Percentiles rank a stretch among this genome's conserved stretches.
Evolutionary conservation across 139 green algal species (phyloP).

Genomic region (Chlorella sp.): DNA sequence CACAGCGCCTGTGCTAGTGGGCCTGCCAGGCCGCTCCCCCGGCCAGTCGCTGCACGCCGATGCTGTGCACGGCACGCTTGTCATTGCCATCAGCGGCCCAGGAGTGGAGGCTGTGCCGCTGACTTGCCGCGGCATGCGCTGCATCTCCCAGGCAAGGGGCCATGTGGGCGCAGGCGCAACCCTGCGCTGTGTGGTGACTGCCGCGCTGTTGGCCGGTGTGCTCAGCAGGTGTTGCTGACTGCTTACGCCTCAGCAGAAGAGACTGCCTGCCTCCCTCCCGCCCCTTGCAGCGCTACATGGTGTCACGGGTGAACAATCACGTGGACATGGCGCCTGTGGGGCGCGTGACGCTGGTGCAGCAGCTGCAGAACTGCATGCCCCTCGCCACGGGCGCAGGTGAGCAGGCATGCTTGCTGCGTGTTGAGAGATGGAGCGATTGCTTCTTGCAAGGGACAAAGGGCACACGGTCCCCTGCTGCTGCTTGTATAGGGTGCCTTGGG

Average conservation of each 20-base stretch:
- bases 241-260: too few species aligned
- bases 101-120: background rate
- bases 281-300: slow-evolving; percentile 25
- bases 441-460: too few species aligned
- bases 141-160: slow-evolving; percentile 29
- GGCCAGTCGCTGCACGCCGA: background rate
- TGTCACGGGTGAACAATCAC: background rate
- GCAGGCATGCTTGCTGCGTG: background rate
- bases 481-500: too few species aligned
- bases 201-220: too few species aligned
- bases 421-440: too few species aligned
- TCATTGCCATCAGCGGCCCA: slow-evolving; percentile 1
- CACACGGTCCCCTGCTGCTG: too few species aligned
- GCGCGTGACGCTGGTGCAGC: slow-evolving; percentile 38
- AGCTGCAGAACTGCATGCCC: slow-evolving; percentile 51
- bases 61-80: slow-evolving; percentile 7
- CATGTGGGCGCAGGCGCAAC: too few species aligned
- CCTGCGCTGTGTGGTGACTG: background rate
- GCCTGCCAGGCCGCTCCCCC: background rate
- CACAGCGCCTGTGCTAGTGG: background rate
- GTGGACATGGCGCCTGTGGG: slow-evolving; percentile 40
- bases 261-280: background rate
- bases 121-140: slow-evolving; percentile 25
- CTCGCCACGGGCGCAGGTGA: background rate
- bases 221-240: too few species aligned